Evolutionary conservation across 2,329 filamentous ascomycete species (phyloP).

Genomic region (Endothia cerciana): DNA sequence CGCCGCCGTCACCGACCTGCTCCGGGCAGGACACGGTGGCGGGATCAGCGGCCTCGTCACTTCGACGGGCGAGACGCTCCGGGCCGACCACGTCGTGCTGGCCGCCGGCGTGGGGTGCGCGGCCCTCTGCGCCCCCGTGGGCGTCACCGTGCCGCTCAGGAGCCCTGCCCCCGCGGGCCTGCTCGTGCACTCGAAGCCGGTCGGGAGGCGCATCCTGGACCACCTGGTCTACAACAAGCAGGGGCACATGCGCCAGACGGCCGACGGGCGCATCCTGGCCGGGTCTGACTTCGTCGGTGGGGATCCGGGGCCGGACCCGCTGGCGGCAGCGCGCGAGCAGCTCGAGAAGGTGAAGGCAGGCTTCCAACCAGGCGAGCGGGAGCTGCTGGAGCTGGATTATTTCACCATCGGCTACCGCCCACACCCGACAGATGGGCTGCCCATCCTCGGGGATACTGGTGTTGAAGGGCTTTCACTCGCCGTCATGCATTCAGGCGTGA

Average conservation of each 20-base stretch:
- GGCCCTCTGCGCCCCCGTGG: constrained; percentile 33
- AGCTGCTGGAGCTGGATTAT: constrained; percentile 35
- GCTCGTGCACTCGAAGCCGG: constrained; percentile 37
- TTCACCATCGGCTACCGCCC: constrained; percentile 38
- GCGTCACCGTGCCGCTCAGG: constrained; percentile 34
- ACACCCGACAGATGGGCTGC: constrained; percentile 35
- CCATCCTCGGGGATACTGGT: constrained; percentile 36
- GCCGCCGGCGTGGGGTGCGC: constrained; percentile 38
- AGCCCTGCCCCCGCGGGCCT: constrained; percentile 34
- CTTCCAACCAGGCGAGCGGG: constrained; percentile 28
- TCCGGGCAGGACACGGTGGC: constrained; percentile 22
- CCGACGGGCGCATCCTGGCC: constrained; percentile 35
- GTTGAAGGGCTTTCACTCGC: constrained; percentile 36
- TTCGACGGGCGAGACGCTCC: constrained; percentile 22
- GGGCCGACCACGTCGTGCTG: constrained; percentile 37
- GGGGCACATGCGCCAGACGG: constrained; percentile 38
- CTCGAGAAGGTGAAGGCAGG: constrained; percentile 32
- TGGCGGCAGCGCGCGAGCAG: constrained; percentile 32
- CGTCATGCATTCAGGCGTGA: constrained; percentile 40
- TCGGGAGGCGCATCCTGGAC: constrained; percentile 30
- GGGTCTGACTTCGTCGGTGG: constrained; percentile 33
- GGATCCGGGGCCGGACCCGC: constrained; percentile 32
- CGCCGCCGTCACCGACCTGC: constrained; percentile 29
- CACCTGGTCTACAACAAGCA: constrained; percentile 33
- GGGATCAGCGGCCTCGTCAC: constrained; percentile 31